Evolutionary conservation across 2,329 filamentous ascomycete species (phyloP).

Genomic region (Cercospora zeae-maydis): DNA sequence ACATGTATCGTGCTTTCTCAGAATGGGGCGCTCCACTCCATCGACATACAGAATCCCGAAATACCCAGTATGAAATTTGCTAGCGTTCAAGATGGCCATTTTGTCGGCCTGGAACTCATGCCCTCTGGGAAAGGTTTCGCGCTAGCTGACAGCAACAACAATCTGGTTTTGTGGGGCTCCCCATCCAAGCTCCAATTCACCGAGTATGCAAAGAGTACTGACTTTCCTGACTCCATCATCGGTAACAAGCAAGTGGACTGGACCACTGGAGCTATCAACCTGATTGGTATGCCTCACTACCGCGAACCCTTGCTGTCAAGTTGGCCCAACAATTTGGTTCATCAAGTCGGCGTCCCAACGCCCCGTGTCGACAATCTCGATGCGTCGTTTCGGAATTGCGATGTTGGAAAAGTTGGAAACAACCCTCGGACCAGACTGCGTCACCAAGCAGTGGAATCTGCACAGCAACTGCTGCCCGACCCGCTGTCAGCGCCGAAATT

Average conservation of each 20-base stretch:
- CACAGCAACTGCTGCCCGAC: slow-evolving; percentile 53
- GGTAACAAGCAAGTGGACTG: slow-evolving; percentile 46
- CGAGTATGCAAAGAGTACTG: slow-evolving; percentile 71
- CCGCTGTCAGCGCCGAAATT: slow-evolving; percentile 81
- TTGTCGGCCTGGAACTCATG: slow-evolving; percentile 80
- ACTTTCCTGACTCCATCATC: slow-evolving; percentile 67
- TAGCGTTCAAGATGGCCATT: slow-evolving; percentile 66
- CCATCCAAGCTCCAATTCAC: slow-evolving; percentile 82
- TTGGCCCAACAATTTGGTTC: slow-evolving; percentile 80
- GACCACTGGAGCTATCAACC: slow-evolving; percentile 69
- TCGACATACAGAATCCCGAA: slow-evolving; percentile 91
- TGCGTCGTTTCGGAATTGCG: slow-evolving; percentile 63
- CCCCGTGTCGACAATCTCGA: slow-evolving; percentile 70
- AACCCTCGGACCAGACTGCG: slow-evolving; percentile 64
- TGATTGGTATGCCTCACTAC: slow-evolving; percentile 90
- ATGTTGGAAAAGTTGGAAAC: slow-evolving; percentile 56
- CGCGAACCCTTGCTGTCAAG: slow-evolving; percentile 80
- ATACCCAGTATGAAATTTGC: slow-evolving; percentile 80
- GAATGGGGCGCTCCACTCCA: slow-evolving; percentile 88
- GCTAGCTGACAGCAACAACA: slow-evolving; percentile 72
- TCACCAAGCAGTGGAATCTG: slow-evolving; percentile 64
- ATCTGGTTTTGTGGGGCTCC: slow-evolving; percentile 84
- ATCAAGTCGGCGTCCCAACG: slow-evolving; percentile 81
- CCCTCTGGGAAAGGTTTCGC: slow-evolving; percentile 83
- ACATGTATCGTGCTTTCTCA: slow-evolving; percentile 93